Conservation (phyloP, 140 eudicot species). For the Senecio squalidus region DNA sequence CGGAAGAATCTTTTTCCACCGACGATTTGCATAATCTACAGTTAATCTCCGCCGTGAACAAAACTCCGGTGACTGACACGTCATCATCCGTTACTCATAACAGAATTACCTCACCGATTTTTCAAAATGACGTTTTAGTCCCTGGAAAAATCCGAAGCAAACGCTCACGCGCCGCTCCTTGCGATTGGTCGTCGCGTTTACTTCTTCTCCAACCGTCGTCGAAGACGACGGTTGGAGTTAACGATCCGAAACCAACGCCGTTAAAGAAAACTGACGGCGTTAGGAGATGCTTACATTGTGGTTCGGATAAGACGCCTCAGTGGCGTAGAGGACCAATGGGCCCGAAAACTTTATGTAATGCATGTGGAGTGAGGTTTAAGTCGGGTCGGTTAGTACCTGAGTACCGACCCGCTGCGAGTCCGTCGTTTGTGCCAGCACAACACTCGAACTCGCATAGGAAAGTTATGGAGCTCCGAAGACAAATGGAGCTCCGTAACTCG, state of each 20-base stretch:
- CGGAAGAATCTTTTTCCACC: constrained; percentile 88
- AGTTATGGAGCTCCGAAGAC: constrained; percentile 93
- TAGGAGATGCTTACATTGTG: constrained; percentile 83
- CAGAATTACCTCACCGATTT: constrained; percentile 40
- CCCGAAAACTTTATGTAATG: constrained; percentile 86
- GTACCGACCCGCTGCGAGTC: constrained; percentile 95
- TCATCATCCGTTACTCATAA: constrained; percentile 30
- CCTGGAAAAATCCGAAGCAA: constrained; percentile 95
- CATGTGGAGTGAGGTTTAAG: constrained; percentile 92
- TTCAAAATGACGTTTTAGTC: constrained; percentile 58
- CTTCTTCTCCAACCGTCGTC: constrained; percentile 43
- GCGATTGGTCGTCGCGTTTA: constrained; percentile 92
- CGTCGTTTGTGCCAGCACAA: constrained; percentile 65
- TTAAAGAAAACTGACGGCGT: constrained; percentile 31
- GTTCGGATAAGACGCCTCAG: constrained; percentile 94
- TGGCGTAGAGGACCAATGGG: constrained; percentile 99
- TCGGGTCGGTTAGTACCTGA: constrained; percentile 97
- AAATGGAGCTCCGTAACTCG: constrained; percentile 59
- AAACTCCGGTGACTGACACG: constrained; percentile 36
- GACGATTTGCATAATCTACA: constrained; percentile 62
- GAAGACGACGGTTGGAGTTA: background rate
- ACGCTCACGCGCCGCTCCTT: constrained; percentile 93
- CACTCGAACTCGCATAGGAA: constrained; percentile 95
- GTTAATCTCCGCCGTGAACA: constrained; percentile 41
- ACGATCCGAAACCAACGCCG: constrained; percentile 25